phyloP scores from a whole-genome alignment of 768 basidiomycete species.

The Trametes cinnabarina region DNA sequence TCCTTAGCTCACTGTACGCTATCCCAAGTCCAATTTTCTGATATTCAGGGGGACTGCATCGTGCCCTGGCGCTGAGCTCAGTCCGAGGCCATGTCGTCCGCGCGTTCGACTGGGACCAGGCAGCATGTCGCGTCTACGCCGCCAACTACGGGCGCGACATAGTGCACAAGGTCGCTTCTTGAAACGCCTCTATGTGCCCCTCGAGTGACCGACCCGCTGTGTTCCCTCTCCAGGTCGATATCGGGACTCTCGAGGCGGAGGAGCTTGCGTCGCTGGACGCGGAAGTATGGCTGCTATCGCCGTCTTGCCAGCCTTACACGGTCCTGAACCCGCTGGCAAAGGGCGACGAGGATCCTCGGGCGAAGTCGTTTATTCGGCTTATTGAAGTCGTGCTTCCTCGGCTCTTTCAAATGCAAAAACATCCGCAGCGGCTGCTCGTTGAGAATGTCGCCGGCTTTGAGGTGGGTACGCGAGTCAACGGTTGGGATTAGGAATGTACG shows the following conservation, averaged over 20 bases:
- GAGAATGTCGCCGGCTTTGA: constrained; percentile 87
- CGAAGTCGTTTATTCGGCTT: constrained; percentile 72
- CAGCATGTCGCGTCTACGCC: constrained; percentile 66
- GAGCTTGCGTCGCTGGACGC: constrained; percentile 49
- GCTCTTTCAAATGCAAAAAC: constrained; percentile 41
- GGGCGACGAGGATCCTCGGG: constrained; percentile 70
- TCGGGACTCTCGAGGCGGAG: constrained; percentile 51
- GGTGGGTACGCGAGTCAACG: constrained; percentile 43
- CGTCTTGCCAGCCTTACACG: constrained; percentile 84
- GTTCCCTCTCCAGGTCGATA: constrained; percentile 48
- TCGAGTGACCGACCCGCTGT: neutral
- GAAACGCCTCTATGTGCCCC: neutral
- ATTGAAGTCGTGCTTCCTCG: constrained; percentile 61
- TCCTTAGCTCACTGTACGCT: neutral
- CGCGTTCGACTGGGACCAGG: constrained; percentile 85
- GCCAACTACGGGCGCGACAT: constrained; percentile 52
- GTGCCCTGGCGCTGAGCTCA: constrained; percentile 55
- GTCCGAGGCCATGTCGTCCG: constrained; percentile 49
- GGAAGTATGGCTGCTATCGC: constrained; percentile 75
- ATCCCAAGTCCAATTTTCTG: neutral
- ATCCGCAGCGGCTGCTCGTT: constrained; percentile 62
- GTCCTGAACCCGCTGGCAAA: constrained; percentile 71
- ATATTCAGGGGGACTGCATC: constrained; percentile 64
- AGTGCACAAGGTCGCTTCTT: constrained; percentile 47
- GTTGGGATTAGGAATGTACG: neutral